Evolutionary conservation across 208 protist species (phyloP).

Genomic region (Leishmania arabica): DNA sequence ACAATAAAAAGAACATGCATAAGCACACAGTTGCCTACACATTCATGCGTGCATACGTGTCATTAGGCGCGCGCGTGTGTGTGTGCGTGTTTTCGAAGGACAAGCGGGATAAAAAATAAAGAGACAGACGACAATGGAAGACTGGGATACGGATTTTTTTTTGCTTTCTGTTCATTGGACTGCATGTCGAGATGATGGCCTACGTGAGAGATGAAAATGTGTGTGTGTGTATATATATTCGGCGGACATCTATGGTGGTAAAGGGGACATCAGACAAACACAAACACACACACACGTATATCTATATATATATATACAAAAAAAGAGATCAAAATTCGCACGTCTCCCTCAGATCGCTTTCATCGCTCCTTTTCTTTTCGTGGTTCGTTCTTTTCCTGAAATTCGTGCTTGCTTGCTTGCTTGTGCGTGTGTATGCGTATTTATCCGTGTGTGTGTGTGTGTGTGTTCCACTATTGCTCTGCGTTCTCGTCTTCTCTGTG

Average conservation of each 20-base stretch:
- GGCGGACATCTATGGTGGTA: background rate
- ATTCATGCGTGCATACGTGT: background rate
- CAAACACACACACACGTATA: background rate
- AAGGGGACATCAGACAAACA: background rate
- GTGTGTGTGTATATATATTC: background rate
- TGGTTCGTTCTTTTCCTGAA: background rate
- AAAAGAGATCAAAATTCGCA: background rate
- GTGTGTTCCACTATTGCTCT: background rate
- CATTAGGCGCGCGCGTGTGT: background rate
- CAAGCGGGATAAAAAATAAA: background rate
- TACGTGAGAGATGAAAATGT: background rate
- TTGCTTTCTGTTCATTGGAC: background rate
- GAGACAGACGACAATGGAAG: background rate
- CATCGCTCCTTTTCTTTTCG: background rate
- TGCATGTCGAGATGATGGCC: background rate
- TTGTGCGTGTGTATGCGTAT: background rate
- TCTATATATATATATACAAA: background rate
- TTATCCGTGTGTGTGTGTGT: background rate
- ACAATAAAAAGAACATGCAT: background rate
- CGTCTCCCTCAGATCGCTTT: background rate
- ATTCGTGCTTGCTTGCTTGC: background rate
- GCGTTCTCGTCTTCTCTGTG: background rate
- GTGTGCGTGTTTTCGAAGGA: background rate
- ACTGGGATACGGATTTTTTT: background rate
- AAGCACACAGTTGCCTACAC: background rate